phyloP scores from a whole-genome alignment of 768 basidiomycete genomes.

The Solioccasus polychromus region DNA sequence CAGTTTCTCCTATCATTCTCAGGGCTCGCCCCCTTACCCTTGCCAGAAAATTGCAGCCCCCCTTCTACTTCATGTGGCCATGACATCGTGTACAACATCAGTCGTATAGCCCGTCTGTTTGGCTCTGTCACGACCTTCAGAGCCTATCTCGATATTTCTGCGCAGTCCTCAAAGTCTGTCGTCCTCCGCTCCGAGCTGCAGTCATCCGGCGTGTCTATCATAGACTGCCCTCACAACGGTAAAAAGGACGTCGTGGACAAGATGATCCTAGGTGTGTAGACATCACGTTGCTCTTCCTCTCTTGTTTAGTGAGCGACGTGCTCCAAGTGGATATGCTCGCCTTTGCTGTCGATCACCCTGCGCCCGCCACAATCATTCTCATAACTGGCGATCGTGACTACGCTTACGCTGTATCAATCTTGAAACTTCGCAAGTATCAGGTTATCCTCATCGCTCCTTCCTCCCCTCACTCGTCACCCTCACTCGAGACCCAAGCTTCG shows the following conservation, averaged over 20 bases:
- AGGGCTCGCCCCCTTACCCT: not conserved
- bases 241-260: slow-evolving; percentile 42
- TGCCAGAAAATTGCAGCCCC: slow-evolving; percentile 30
- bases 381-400: slow-evolving; percentile 70
- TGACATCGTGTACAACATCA: slow-evolving; percentile 42
- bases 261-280: slow-evolving; percentile 41
- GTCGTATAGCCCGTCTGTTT: slow-evolving; percentile 42
- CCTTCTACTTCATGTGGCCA: slow-evolving; percentile 32
- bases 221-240: slow-evolving; percentile 34
- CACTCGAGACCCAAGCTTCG: slow-evolving; percentile 54
- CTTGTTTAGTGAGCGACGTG: slow-evolving; percentile 3
- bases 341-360: slow-evolving; percentile 59
- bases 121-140: slow-evolving; percentile 50
- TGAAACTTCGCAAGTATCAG: slow-evolving; percentile 52
- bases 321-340: slow-evolving; percentile 62
- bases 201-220: slow-evolving; percentile 42
- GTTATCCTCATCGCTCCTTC: slow-evolving; percentile 50
- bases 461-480: slow-evolving; percentile 36
- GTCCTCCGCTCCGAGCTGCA: slow-evolving; percentile 41
- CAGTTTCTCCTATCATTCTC: slow-evolving; percentile 4
- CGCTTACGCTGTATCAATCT: slow-evolving; percentile 56
- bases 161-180: slow-evolving; percentile 34
- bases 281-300: not conserved
- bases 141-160: slow-evolving; percentile 50
- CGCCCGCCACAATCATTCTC: slow-evolving; percentile 54